Evolutionary conservation across 2,329 filamentous ascomycete genomes (phyloP).

Genomic region (Arthrocladium fulminans): DNA sequence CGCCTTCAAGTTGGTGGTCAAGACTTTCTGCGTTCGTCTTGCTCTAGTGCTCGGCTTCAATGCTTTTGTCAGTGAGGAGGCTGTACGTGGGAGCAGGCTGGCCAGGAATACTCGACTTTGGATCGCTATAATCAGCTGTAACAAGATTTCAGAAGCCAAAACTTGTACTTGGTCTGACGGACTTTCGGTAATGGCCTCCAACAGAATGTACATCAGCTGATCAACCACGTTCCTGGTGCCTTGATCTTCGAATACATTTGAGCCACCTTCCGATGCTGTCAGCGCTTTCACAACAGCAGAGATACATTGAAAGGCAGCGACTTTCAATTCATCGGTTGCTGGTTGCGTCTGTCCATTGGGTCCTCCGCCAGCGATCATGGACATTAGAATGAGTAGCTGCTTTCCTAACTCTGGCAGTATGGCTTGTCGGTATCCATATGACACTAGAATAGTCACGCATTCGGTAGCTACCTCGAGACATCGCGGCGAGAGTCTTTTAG

Average conservation of each 20-base stretch:
- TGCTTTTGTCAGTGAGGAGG: slow-evolving; percentile 70
- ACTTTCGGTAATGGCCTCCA: slow-evolving; percentile 63
- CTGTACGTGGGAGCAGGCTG: slow-evolving; percentile 77
- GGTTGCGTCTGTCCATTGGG: slow-evolving; percentile 43
- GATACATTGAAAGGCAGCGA: slow-evolving; percentile 63
- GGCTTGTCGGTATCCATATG: slow-evolving; percentile 66
- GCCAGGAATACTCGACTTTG: slow-evolving; percentile 67
- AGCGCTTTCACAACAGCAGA: slow-evolving; percentile 48
- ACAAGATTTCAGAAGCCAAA: slow-evolving; percentile 57
- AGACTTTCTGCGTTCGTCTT: slow-evolving; percentile 52
- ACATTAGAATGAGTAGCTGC: slow-evolving; percentile 76
- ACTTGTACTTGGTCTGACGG: slow-evolving; percentile 60
- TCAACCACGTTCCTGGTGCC: slow-evolving; percentile 68
- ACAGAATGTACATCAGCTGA: slow-evolving; percentile 68
- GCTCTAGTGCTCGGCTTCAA: slow-evolving; percentile 59
- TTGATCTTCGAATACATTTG: slow-evolving; percentile 39
- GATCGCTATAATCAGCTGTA: slow-evolving; percentile 54
- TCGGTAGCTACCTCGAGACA: slow-evolving; percentile 64
- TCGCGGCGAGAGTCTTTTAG: slow-evolving; percentile 60
- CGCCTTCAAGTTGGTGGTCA: slow-evolving; percentile 54
- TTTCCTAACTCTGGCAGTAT: slow-evolving; percentile 65
- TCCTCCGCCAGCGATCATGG: slow-evolving; percentile 67
- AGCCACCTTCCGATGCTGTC: slow-evolving; percentile 43
- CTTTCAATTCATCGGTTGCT: slow-evolving; percentile 61
- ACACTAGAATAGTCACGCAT: slow-evolving; percentile 64